Percentiles rank a stretch among this genome's conserved stretches.
These are phyloP conservation scores for Phytopythium chamaehyphon DNA, from an alignment of 352 stramenopile species.

Conservation along the genomic window DNA sequence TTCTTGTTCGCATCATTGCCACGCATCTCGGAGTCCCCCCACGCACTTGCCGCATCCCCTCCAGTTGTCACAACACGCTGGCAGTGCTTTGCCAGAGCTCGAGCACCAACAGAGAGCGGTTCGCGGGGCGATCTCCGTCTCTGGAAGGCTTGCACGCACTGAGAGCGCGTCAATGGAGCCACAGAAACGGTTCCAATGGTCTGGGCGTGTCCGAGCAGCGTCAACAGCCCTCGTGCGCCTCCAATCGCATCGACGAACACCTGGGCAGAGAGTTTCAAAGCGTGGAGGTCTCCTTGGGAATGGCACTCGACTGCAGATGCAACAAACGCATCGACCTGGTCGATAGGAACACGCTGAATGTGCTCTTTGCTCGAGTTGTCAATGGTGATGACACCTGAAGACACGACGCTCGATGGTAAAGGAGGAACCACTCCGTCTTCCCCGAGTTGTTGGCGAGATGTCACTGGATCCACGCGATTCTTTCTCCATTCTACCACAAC, in stretches of 20 bases:
- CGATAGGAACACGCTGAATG: slow-evolving; percentile 22
- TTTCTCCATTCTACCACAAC: slow-evolving; percentile 38
- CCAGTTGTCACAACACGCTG: slow-evolving; percentile 17
- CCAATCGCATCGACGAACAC: slow-evolving; percentile 37
- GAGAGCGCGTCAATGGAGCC: slow-evolving; percentile 40
- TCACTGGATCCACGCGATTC: slow-evolving; percentile 27
- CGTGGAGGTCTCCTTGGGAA: slow-evolving; percentile 3
- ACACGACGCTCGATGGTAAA: background rate
- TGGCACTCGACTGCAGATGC: background rate
- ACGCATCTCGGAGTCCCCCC: slow-evolving; percentile 47
- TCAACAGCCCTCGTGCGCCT: slow-evolving; percentile 54
- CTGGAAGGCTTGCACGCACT: slow-evolving; percentile 56
- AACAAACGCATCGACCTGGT: slow-evolving; percentile 20
- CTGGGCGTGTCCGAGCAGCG: slow-evolving; percentile 60
- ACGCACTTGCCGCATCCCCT: slow-evolving; percentile 37
- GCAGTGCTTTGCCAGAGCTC: slow-evolving; percentile 80
- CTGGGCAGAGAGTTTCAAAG: slow-evolving; percentile 2
- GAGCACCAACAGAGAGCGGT: slow-evolving; percentile 65
- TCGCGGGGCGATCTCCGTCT: slow-evolving; percentile 29
- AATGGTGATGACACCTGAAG: slow-evolving; percentile 2
- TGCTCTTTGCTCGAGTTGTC: slow-evolving; percentile 17
- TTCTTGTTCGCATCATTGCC: slow-evolving; percentile 76
- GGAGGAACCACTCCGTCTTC: background rate
- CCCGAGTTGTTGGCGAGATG: slow-evolving; percentile 1
- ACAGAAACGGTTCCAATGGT: slow-evolving; percentile 51